A percentile compares a stretch with the other conserved stretches of the same genome.
These are phyloP conservation scores for Conticribra guillardii DNA, from an alignment of 108 stramenopile species.

Conservation along the genomic window DNA sequence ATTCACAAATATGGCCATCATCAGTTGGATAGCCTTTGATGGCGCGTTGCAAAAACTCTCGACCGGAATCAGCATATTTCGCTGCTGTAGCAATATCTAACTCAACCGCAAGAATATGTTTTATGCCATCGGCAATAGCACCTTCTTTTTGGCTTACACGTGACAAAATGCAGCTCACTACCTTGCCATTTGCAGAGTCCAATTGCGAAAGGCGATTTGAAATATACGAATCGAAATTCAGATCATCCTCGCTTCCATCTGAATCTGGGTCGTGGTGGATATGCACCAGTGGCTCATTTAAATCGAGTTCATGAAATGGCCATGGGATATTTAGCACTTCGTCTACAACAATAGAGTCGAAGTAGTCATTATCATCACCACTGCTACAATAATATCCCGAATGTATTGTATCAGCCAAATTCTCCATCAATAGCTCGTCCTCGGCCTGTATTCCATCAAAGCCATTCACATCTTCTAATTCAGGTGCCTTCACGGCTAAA, in stretches of 20 bases:
- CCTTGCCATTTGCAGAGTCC: slow-evolving; percentile 29
- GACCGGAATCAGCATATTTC: slow-evolving; percentile 29
- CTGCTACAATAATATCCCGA: slow-evolving; percentile 24
- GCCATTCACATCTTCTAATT: neutral
- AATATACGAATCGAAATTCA: slow-evolving; percentile 49
- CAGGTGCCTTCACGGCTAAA: slow-evolving; percentile 1
- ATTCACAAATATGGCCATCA: slow-evolving; percentile 2
- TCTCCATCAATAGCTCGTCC: slow-evolving; percentile 29
- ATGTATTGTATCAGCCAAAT: slow-evolving; percentile 33
- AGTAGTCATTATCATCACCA: slow-evolving; percentile 27
- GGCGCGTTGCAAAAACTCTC: slow-evolving; percentile 36
- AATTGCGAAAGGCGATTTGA: slow-evolving; percentile 44
- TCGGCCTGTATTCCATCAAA: neutral
- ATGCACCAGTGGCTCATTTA: slow-evolving; percentile 41
- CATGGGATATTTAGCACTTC: slow-evolving; percentile 50
- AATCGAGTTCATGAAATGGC: slow-evolving; percentile 41
- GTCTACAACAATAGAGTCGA: slow-evolving; percentile 47
- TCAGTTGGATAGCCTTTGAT: slow-evolving; percentile 21
- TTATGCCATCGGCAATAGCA: slow-evolving; percentile 21
- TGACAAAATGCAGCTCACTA: slow-evolving; percentile 33
- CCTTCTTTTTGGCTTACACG: slow-evolving; percentile 29
- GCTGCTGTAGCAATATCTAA: slow-evolving; percentile 33
- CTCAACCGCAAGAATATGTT: slow-evolving; percentile 34
- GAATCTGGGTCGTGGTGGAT: slow-evolving; percentile 6
- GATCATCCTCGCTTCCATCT: slow-evolving; percentile 14